A percentile compares a stretch with the other conserved stretches of the same genome.
Conservation (phyloP, 2,329 filamentous ascomycete species). For the Epichloe scottii region DNA sequence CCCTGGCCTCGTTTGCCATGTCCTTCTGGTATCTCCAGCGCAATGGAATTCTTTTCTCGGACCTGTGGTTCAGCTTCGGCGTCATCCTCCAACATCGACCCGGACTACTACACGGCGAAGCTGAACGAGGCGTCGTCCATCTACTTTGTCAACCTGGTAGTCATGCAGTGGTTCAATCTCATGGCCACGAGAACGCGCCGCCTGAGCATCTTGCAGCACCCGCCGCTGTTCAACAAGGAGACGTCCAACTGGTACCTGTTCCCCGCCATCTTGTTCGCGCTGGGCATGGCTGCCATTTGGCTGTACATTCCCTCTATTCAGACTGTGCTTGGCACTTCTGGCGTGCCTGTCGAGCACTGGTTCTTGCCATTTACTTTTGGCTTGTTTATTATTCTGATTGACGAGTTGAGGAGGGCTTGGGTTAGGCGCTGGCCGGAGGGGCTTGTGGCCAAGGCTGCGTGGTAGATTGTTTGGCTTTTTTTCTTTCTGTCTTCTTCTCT, state of each 20-base stretch:
- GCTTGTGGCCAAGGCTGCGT: conserved; percentile 46
- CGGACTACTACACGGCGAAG: conserved; percentile 40
- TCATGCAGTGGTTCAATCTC: conserved; percentile 73
- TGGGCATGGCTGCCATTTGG: conserved; percentile 59
- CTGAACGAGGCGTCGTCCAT: conserved; percentile 57
- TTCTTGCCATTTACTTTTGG: conserved; percentile 67
- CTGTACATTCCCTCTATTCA: conserved; percentile 56
- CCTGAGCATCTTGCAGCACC: conserved; percentile 59
- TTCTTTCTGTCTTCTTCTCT: background rate
- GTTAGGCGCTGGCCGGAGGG: conserved; percentile 48
- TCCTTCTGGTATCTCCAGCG: conserved; percentile 53
- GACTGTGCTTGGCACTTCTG: conserved; percentile 43
- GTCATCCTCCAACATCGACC: conserved; percentile 34
- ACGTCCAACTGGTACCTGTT: conserved; percentile 59
- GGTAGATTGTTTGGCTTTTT: conserved; percentile 18
- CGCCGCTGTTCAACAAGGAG: conserved; percentile 49
- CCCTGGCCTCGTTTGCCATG: conserved; percentile 48
- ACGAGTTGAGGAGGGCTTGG: conserved; percentile 53
- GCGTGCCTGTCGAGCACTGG: conserved; percentile 60
- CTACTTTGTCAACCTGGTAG: conserved; percentile 69
- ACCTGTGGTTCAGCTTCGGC: conserved; percentile 58
- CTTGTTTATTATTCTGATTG: conserved; percentile 40
- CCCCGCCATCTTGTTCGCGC: conserved; percentile 55
- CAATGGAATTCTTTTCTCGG: conserved; percentile 50
- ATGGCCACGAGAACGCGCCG: conserved; percentile 55